Conservation (phyloP, 2,329 filamentous ascomycete species). For the Paecilomyces sp. region DNA sequence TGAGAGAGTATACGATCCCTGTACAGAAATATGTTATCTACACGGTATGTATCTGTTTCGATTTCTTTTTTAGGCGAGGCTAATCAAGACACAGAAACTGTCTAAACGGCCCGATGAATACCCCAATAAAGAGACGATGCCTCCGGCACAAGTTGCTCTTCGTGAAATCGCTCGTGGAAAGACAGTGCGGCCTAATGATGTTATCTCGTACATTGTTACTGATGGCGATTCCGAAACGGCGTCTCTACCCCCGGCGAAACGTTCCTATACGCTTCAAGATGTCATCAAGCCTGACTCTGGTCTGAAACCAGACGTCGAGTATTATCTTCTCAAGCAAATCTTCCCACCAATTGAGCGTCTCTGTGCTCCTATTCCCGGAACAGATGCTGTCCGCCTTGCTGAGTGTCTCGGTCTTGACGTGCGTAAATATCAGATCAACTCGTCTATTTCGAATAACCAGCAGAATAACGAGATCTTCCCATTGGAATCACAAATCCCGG, state of each 20-base stretch:
- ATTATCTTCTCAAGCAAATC: slow-evolving; percentile 97
- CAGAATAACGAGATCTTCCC: slow-evolving; percentile 70
- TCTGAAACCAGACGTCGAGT: slow-evolving; percentile 86
- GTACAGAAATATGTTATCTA: slow-evolving; percentile 92
- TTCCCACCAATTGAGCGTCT: slow-evolving; percentile 96
- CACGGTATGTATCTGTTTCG: slow-evolving; percentile 45
- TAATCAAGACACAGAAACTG: slow-evolving; percentile 56
- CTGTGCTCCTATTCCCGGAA: slow-evolving; percentile 90
- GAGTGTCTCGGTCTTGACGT: slow-evolving; percentile 91
- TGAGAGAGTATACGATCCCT: slow-evolving; percentile 72
- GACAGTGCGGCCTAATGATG: slow-evolving; percentile 83
- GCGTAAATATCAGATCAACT: slow-evolving; percentile 72
- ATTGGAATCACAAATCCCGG: slow-evolving; percentile 88
- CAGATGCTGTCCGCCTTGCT: slow-evolving; percentile 80
- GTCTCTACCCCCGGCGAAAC: slow-evolving; percentile 64
- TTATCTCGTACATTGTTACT: slow-evolving; percentile 93
- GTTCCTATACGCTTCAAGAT: slow-evolving; percentile 81
- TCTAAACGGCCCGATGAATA: slow-evolving; percentile 92
- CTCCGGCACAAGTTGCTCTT: slow-evolving; percentile 90
- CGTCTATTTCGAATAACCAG: slow-evolving; percentile 45
- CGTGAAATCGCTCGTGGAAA: slow-evolving; percentile 83
- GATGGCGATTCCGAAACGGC: slow-evolving; percentile 55
- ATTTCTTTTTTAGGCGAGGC: not conserved
- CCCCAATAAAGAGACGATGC: slow-evolving; percentile 90
- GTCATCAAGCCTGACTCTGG: slow-evolving; percentile 68